Base-by-base conservation (phyloP, 148 eudicot species). In the Nyssa sinensis region DNA sequence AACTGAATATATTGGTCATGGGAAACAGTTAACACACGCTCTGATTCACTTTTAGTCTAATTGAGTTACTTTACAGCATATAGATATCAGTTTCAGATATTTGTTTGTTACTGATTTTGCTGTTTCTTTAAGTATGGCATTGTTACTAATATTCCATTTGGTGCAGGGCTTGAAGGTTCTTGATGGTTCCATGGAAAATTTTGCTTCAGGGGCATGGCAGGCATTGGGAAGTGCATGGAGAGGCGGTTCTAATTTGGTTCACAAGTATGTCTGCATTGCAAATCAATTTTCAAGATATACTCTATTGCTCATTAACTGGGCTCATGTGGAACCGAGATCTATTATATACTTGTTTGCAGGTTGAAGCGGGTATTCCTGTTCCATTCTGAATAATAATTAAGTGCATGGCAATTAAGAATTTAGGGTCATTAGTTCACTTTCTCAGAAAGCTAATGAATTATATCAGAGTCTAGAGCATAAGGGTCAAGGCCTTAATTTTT, bases 171-270 rank as follows among this genome's bases (percentile, higher is more conserved):
- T 95, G 82, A 94, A 92, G 82, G 96, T 74, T 67, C 44, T 95
- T 67, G 97, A 95, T 76, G 79, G 64, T 67, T 92, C 93, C 10
- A 94, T 95, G 63, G 98, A 92, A 80, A 90, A 84, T 73, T 80
- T 95, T 73, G 93, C 98, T 58, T 88, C 96, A 57, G 98, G 97
- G 79, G 97, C 98, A 64, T 95, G 98, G 98, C 88, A 95, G 73
- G 98, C 98, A 70, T 74, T 95, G 29, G 98, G 98, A 80, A 92
- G 78, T 89, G 98, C 97, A 74, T 87, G 72, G 74, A 92, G 78
- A 86, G 98, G 92, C 73, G 88, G 98, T 77, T 90, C 97, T 17
- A 77, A 70, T 67, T 79, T 94, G 25, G 89, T 91, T 81, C 82
- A 91, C 61, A 88, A 91, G 96, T 92, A 92, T 75, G 95, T 79